phyloP scores from a whole-genome alignment of 2,329 filamentous ascomycete species.

The Massarina eburnea region DNA sequence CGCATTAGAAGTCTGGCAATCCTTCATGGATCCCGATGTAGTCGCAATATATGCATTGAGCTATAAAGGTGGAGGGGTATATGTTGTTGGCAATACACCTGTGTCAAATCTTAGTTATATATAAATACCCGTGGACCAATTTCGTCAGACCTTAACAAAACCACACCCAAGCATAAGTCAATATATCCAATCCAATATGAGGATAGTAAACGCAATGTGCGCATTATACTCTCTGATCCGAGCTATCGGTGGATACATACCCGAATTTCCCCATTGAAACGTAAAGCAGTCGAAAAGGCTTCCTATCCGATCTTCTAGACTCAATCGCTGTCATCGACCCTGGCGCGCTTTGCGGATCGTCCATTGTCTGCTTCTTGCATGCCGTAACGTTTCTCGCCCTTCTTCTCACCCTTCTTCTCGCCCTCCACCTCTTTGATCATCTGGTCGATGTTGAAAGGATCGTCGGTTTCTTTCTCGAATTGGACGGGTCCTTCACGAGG shows the following conservation, averaged over 20 bases:
- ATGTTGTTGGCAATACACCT: too few relatives aligned
- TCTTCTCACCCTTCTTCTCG: slow-evolving; percentile 54
- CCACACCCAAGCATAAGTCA: background rate
- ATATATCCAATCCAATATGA: background rate
- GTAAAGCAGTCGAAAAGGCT: too few relatives aligned
- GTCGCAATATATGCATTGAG: too few relatives aligned
- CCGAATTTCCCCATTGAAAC: too few relatives aligned
- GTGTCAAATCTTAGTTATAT: background rate
- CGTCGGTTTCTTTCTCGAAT: slow-evolving; percentile 85
- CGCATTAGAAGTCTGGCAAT: too few relatives aligned
- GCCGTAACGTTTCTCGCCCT: slow-evolving; percentile 73
- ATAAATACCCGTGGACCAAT: background rate
- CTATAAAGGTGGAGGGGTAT: too few relatives aligned
- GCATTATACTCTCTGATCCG: too few relatives aligned
- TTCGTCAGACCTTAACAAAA: background rate
- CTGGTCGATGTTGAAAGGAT: slow-evolving; percentile 92
- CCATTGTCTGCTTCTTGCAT: slow-evolving; percentile 62
- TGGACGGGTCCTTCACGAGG: slow-evolving; percentile 88
- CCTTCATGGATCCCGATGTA: too few relatives aligned
- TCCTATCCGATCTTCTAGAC: too few relatives aligned
- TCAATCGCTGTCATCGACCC: slow-evolving; percentile 65
- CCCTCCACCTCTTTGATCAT: slow-evolving; percentile 80
- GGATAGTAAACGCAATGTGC: too few relatives aligned
- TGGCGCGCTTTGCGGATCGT: slow-evolving; percentile 67
- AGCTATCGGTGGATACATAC: too few relatives aligned